phyloP scores from a whole-genome alignment of 768 basidiomycete species.

The Suillus luteus region DNA sequence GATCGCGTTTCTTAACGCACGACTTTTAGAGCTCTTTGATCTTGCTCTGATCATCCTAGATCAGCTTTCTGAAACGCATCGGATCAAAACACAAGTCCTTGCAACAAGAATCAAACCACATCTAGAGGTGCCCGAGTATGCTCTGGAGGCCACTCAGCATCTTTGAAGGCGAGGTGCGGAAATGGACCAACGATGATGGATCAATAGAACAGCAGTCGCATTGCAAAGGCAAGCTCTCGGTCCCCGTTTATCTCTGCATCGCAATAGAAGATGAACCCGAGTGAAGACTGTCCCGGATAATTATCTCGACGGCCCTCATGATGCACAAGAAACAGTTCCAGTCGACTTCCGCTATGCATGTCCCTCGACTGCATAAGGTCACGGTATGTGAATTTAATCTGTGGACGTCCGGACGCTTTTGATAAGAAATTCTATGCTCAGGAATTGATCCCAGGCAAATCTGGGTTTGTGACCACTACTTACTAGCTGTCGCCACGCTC shows the following conservation, averaged over 20 bases:
- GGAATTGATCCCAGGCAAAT: background rate
- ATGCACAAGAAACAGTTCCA: background rate
- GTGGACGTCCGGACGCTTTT: background rate
- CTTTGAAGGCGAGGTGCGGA: background rate
- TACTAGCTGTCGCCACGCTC: background rate
- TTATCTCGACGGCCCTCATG: background rate
- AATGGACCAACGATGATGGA: background rate
- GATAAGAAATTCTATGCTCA: background rate
- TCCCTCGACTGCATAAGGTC: background rate
- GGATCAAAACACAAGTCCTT: background rate
- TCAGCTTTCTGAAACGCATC: background rate
- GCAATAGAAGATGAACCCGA: background rate
- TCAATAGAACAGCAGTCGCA: background rate
- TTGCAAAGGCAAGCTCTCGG: background rate
- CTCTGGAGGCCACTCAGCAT: background rate
- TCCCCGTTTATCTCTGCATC: background rate
- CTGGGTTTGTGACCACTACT: background rate
- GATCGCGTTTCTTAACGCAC: background rate
- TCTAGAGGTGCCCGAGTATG: background rate
- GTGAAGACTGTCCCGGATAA: background rate
- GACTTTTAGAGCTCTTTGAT: background rate
- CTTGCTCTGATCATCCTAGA: background rate
- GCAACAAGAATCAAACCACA: background rate
- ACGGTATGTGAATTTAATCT: background rate
- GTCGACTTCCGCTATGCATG: background rate